These are phyloP conservation scores for Hypoxylon sp. DNA, from an alignment of 2,329 filamentous ascomycete genomes.

Conservation along the genomic window DNA sequence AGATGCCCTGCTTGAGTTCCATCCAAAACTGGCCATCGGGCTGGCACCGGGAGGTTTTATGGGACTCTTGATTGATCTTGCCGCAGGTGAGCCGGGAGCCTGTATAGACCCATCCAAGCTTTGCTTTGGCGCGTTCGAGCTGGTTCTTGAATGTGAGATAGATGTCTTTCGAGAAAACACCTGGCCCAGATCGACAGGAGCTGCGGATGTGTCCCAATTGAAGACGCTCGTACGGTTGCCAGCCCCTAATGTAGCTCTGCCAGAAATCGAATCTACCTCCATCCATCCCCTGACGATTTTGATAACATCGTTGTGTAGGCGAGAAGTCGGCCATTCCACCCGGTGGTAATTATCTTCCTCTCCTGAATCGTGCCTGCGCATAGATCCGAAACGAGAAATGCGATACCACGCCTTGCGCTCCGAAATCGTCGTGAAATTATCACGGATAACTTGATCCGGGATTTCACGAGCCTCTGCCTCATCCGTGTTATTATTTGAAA, in stretches of 20 bases:
- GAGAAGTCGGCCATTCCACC: slow-evolving; percentile 65
- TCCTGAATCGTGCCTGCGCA: slow-evolving; percentile 62
- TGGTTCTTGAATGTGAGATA: slow-evolving; percentile 39
- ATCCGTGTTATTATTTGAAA: slow-evolving; percentile 1
- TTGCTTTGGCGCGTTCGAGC: slow-evolving; percentile 36
- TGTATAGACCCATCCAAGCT: slow-evolving; percentile 4
- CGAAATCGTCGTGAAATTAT: slow-evolving; percentile 62
- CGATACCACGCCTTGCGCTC: slow-evolving; percentile 73
- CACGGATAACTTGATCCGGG: slow-evolving; percentile 57
- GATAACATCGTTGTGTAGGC: slow-evolving; percentile 61
- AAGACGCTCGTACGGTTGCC: slow-evolving; percentile 60
- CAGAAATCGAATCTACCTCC: slow-evolving; percentile 67
- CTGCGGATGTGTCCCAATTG: slow-evolving; percentile 65
- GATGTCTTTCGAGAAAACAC: slow-evolving; percentile 51
- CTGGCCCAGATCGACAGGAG: slow-evolving; percentile 58
- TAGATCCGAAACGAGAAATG: slow-evolving; percentile 66
- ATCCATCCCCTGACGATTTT: slow-evolving; percentile 71
- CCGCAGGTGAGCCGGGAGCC: slow-evolving; percentile 5
- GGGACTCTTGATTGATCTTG: slow-evolving; percentile 34
- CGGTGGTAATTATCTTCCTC: slow-evolving; percentile 67
- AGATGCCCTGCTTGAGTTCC: slow-evolving; percentile 32
- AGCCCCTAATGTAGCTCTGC: slow-evolving; percentile 56
- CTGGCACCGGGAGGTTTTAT: slow-evolving; percentile 15
- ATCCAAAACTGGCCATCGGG: slow-evolving; percentile 36
- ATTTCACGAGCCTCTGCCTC: slow-evolving; percentile 44